Evolutionary conservation across 2,329 filamentous ascomycete genomes (phyloP), one percentile per base, ranked within the genome.

Genomic region (Phaeosphaeria sp.): DNA sequence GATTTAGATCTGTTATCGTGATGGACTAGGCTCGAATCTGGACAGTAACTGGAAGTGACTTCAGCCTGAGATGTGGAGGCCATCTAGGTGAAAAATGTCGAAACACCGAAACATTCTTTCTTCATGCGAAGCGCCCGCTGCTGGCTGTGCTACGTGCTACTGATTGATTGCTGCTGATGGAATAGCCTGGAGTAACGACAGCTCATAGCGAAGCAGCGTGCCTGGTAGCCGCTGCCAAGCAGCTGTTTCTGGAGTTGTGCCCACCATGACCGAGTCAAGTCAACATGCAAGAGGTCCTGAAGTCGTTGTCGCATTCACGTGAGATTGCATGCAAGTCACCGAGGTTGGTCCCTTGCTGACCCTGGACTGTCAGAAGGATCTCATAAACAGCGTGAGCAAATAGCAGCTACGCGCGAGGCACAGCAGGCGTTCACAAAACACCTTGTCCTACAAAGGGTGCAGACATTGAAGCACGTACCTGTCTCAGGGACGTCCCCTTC

Each of bases 1-100:
- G 83, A 54, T 85, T 86, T 67, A 77, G 83, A 56, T 74, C 77
- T 17, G 84, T 86, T 2, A 36, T 36, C 30, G 13, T 15, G 30
- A 36, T 36, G 30, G 30, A 36, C 30, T 36, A 36, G 13, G 11
- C 30, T 36, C 30, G 30, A 36, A 13, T 6, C 30, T 36, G 30
- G 30, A 7, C 30, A 36, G 30, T 36, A 36, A 6, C 11, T 36
- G 30, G 30, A 36, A 7, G 13, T 3, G 30, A 36, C 30, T 36
- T 36, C 30, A 36, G 30, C 30, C 30, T 36, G 42, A 52, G 20
- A 23, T 27, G 20, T 27, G 33, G 20, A 50, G 36, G 13, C 33
- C 52, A 50, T 52, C 51, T 54, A 59, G 36, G 33, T 44, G 27
- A 44, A 36, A 46, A 20, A 48, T 50, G 47, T 50, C 13, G 53